Evolutionary conservation across 2,329 filamentous ascomycete genomes (phyloP).

Genomic region (Colletotrichum karsti): DNA sequence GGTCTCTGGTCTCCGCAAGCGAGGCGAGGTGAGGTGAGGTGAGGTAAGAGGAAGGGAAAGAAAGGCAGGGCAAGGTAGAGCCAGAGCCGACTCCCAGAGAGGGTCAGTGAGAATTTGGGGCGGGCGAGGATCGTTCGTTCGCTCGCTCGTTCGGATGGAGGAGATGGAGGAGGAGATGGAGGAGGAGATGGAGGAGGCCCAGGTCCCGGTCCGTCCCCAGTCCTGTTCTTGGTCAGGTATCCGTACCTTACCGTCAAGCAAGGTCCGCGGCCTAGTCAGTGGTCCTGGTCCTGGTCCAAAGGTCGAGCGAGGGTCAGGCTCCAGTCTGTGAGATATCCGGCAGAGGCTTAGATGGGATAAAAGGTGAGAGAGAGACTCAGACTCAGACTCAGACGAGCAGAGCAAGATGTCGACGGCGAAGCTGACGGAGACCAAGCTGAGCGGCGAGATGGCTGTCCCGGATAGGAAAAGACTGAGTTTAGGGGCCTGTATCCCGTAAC

Average conservation of each 20-base stretch:
- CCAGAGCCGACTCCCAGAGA: no score
- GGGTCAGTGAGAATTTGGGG: conserved; percentile 1
- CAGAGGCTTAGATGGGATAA: neutral
- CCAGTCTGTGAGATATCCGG: neutral
- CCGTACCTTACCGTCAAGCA: no score
- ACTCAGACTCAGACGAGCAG: neutral
- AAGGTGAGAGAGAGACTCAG: neutral
- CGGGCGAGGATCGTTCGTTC: neutral
- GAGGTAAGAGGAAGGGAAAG: neutral
- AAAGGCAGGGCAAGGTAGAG: neutral
- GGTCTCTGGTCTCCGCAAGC: no score
- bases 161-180: no score
- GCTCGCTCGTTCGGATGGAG: conserved; percentile 12
- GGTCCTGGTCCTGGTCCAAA: neutral
- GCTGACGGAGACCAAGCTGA: no score
- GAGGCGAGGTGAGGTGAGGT: neutral
- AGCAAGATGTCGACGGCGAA: neutral
- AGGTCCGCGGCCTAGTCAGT: neutral
- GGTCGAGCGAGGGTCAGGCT: neutral
- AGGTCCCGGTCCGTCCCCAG: neutral
- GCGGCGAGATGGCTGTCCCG: no score
- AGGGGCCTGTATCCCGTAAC: no score
- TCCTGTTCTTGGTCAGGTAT: neutral
- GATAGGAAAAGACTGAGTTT: no score
- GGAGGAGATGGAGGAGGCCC: neutral